Percentiles rank a stretch among this genome's conserved stretches.
Evolutionary conservation across 2,329 filamentous ascomycete genomes (phyloP).

Genomic region (Fusarium nematophilum): DNA sequence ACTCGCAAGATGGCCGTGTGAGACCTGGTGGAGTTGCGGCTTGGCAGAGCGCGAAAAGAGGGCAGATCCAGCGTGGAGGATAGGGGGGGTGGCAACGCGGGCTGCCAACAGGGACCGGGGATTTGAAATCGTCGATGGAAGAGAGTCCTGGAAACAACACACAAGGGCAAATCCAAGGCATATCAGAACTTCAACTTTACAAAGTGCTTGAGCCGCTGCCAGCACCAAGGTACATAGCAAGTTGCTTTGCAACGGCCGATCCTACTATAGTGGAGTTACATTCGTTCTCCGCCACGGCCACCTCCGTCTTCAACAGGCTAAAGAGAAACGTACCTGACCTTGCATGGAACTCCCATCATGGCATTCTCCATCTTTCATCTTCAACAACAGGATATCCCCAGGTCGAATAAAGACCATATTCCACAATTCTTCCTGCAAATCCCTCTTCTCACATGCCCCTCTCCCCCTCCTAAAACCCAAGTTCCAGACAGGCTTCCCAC

Average conservation of each 20-base stretch:
- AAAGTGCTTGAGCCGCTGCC: too few relatives aligned
- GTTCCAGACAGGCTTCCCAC: neutral
- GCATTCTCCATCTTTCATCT: conserved; percentile 27
- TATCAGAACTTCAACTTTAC: too few relatives aligned
- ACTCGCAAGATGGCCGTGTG: conserved; percentile 4
- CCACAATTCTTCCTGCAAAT: conserved; percentile 13
- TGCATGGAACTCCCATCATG: conserved; percentile 7
- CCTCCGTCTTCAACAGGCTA: neutral
- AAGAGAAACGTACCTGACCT: too few relatives aligned
- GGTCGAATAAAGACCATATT: conserved; percentile 10
- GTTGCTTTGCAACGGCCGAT: too few relatives aligned
- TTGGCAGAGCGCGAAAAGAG: conserved; percentile 10
- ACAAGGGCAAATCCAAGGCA: too few relatives aligned
- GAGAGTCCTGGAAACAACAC: too few relatives aligned
- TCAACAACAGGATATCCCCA: conserved; percentile 10
- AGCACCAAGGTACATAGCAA: too few relatives aligned
- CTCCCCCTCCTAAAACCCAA: neutral
- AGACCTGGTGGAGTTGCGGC: conserved; percentile 1
- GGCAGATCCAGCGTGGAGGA: conserved; percentile 8
- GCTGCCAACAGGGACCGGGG: too few relatives aligned
- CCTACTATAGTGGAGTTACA: too few relatives aligned
- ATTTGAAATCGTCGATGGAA: too few relatives aligned
- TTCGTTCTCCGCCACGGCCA: neutral
- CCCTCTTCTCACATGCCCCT: neutral
- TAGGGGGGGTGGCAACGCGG: too few relatives aligned